Evolutionary conservation across 202 grass and related monocot species (phyloP).

Genomic region (Saccharum hybrid): DNA sequence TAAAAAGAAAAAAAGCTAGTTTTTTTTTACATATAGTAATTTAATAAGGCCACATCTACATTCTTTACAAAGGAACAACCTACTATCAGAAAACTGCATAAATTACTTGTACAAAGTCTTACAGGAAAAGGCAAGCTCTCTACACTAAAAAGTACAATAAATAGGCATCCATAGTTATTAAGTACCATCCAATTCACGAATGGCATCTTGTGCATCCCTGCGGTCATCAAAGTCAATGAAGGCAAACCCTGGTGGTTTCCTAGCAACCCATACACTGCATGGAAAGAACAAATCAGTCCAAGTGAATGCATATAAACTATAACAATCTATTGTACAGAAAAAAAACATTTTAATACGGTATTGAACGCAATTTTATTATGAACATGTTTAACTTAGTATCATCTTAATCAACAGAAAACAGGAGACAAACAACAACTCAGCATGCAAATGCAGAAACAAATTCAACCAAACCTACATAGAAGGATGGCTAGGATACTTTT

Average conservation of each 20-base stretch:
- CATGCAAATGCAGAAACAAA: slow-evolving; percentile 35
- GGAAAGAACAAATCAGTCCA: slow-evolving; percentile 19
- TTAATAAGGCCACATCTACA: neutral
- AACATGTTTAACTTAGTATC: neutral
- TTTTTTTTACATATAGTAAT: neutral
- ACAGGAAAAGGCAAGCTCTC: slow-evolving; percentile 7
- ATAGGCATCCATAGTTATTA: slow-evolving; percentile 13
- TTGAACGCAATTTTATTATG: slow-evolving; percentile 7
- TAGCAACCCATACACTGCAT: slow-evolving; percentile 88
- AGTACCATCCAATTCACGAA: slow-evolving; percentile 81
- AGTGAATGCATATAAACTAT: slow-evolving; percentile 26
- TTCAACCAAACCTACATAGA: slow-evolving; percentile 6
- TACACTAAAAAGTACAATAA: slow-evolving; percentile 14
- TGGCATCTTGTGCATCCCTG: slow-evolving; percentile 81
- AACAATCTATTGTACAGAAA: slow-evolving; percentile 26
- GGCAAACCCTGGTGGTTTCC: slow-evolving; percentile 86
- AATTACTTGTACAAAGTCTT: neutral
- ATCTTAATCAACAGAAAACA: slow-evolving; percentile 13
- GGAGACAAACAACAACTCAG: neutral
- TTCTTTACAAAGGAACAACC: neutral
- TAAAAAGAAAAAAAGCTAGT: neutral
- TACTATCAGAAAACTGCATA: slow-evolving; percentile 23
- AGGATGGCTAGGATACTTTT: neutral
- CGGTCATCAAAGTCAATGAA: slow-evolving; percentile 89
- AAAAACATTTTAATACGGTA: slow-evolving; percentile 6